Evolutionary conservation across 2,329 filamentous ascomycete genomes (phyloP), one percentile per base, ranked within the genome.

Genomic region (Amphichorda felina): DNA sequence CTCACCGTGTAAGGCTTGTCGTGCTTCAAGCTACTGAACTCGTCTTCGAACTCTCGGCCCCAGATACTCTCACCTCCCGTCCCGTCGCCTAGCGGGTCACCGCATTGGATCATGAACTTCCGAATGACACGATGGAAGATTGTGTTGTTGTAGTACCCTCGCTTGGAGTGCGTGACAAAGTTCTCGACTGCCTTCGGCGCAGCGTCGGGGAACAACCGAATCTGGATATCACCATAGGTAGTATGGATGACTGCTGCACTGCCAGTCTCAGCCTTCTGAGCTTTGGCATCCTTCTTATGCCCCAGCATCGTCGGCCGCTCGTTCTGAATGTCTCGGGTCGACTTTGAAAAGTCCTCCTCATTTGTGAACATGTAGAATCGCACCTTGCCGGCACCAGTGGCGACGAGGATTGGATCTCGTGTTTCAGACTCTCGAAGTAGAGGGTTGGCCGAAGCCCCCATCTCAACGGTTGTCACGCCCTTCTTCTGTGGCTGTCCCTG

Each of bases 311-410:
- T 80, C 1, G 89, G 91, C 47, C 87, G 88, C 60, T 98, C 91
- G 55, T 98, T 98, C 47, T 94, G 87, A 9, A 98, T 71, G 54
- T 98, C 91, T 45, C 91, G 79, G 25, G 80, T 79, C 7, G 82
- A 81, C 56, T 89, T 94, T 45, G 79, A 81, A 35, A 91, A 71
- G 17, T 86, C 82, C 26, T 79, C 74, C 27, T 94, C 83, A 55
- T 95, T 94, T 25, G 85, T 94, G 59, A 95, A 98, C 77, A 96
- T 87, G 69, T 95, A 98, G 62, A 98, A 98, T 28, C 93, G 82
- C 19, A 82, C 75, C 60, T 94, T 96, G 42, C 79, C 82, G 31
- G 83, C 79, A 1, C 79, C 89, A 0, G 91, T 96, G 8, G 75
- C 71, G 30, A 93, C 72, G 7, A 98, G 66, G 51, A 96, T 89